Base-by-base conservation (phyloP, 805 yeast species). In the Blastobotrys mokoenaii region DNA sequence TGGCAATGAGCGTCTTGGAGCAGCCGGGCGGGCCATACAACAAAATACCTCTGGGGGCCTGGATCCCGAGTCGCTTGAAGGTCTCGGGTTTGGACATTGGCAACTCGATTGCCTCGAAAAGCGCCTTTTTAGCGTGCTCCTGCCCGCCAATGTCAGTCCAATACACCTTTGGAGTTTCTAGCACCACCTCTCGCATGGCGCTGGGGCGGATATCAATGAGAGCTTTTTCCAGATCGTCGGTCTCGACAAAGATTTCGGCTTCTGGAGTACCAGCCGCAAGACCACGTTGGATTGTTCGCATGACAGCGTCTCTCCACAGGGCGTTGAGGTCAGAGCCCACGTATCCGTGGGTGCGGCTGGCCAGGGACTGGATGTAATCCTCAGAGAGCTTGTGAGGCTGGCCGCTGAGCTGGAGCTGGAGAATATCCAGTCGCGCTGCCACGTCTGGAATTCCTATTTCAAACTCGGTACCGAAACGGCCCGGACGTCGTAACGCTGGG, bases 21-120 rank as follows among this genome's bases (percentile, higher is more conserved):
- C 97, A 90, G 12, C 98, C 98, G 0, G 98, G 97, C 1, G 99
- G 99, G 0, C 99, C 99, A 63, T 93, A 93, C 16, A 93, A 69
- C 40, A 93, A 64, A 1, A 93, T 83, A 32, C 99, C 99, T 53
- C 86, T 84, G 2, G 99, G 99, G 0, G 97, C 88, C 37, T 76
- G 70, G 2, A 93, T 81, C 0, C 97, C 97, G 11, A 93, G 69
- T 36, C 74, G 69, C 15, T 70, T 69, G 61, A 93, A 93, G 0
- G 95, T 73, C 0, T 79, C 88, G 0, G 84, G 73, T 1, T 93
- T 90, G 46, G 82, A 82, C 25, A 93, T 67, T 0, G 99, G 99
- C 56, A 94, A 69, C 59, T 88, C 95, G 20, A 93, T 90, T 68
- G 90, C 90, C 59, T 93, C 98, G 35, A 75, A 76, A 54, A 93